These are phyloP conservation scores for Hysterium pulicare DNA, from an alignment of 2,329 filamentous ascomycete genomes.

Conservation along the genomic window DNA sequence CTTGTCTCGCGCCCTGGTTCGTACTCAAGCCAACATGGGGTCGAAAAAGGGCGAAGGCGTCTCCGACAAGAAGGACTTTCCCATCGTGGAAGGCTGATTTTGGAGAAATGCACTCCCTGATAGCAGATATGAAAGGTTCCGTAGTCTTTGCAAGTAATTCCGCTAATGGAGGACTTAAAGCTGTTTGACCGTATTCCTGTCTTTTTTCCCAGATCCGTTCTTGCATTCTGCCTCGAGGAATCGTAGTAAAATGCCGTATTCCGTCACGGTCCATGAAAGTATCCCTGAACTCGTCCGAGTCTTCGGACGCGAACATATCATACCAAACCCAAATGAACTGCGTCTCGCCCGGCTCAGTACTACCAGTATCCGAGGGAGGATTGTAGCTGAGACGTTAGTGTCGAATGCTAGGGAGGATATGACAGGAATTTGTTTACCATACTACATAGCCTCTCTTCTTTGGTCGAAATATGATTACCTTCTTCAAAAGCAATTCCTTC, in stretches of 20 bases:
- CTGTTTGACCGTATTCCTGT: background rate
- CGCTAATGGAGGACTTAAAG: conserved; percentile 35
- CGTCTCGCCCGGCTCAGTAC: conserved; percentile 23
- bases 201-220: conserved; percentile 29
- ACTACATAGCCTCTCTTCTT: conserved; percentile 17
- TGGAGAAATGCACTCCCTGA: conserved; percentile 38
- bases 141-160: conserved; percentile 35
- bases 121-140: conserved; percentile 42
- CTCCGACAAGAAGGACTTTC: conserved; percentile 43
- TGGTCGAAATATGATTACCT: conserved; percentile 25
- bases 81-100: conserved; percentile 35
- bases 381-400: background rate
- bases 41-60: conserved; percentile 42
- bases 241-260: conserved; percentile 34
- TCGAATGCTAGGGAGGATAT: background rate
- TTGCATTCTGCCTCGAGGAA: conserved; percentile 36
- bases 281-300: conserved; percentile 29
- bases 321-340: conserved; percentile 48
- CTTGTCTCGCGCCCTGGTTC: conserved; percentile 43
- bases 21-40: conserved; percentile 44
- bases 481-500: background rate
- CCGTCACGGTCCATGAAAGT: conserved; percentile 42
- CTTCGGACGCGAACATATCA: conserved; percentile 32
- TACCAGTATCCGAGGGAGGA: background rate
- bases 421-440: conserved; percentile 15